Conservation (phyloP, 2,329 filamentous ascomycete genomes). For the Leptographium wingfieldii region DNA sequence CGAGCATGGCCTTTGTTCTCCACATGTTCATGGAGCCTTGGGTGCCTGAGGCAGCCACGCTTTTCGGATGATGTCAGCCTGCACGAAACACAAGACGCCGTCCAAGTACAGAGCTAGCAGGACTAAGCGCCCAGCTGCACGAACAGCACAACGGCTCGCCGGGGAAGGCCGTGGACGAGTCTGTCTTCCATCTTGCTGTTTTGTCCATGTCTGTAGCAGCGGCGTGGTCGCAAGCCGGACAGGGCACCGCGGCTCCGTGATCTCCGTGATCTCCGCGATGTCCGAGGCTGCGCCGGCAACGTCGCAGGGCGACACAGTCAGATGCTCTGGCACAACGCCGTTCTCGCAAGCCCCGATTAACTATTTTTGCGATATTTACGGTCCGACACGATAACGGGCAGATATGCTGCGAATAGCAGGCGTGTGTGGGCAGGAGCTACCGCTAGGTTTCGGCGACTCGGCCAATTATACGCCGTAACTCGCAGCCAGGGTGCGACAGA, state of each 20-base stretch:
- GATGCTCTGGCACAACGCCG: not conserved
- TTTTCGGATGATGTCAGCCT: not conserved
- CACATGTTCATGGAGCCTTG: not conserved
- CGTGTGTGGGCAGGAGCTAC: not conserved
- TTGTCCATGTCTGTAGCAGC: too few species aligned
- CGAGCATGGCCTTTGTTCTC: not conserved
- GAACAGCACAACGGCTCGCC: not conserved
- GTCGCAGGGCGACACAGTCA: too few species aligned
- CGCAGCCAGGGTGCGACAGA: not conserved
- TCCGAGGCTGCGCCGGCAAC: not conserved
- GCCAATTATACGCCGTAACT: constrained; percentile 1
- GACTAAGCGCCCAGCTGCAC: not conserved
- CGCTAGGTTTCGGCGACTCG: not conserved
- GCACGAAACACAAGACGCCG: not conserved
- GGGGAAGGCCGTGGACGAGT: not conserved
- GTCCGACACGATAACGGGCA: not conserved
- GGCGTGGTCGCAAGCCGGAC: too few species aligned
- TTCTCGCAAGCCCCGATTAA: not conserved
- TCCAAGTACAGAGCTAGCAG: not conserved
- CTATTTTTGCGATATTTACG: not conserved
- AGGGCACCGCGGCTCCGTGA: too few species aligned
- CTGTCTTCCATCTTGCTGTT: not conserved
- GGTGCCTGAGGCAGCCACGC: not conserved
- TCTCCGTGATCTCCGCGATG: not conserved
- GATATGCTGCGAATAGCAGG: not conserved